Percentiles rank a stretch among this genome's conserved stretches.
phyloP scores from a whole-genome alignment of 2,329 filamentous ascomycete species.

The Nemania sp. region DNA sequence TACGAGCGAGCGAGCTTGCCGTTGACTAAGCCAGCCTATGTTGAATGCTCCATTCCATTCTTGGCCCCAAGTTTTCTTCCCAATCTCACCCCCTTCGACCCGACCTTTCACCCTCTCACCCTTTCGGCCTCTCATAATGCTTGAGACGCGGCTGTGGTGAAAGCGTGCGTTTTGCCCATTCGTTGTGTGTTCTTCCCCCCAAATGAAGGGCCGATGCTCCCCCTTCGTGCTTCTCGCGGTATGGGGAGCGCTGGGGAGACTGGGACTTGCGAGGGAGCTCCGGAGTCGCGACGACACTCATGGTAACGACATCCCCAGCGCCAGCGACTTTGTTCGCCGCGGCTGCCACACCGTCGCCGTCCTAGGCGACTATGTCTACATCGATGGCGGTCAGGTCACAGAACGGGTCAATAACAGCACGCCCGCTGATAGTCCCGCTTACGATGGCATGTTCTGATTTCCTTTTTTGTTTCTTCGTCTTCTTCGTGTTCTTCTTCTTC shows the following conservation, averaged over 20 bases:
- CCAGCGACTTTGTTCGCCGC: constrained; percentile 43
- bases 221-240: constrained; percentile 46
- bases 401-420: constrained; percentile 45
- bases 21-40: constrained; percentile 23
- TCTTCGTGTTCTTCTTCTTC: background rate
- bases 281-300: constrained; percentile 36
- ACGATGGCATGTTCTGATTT: constrained; percentile 38
- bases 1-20: too few species aligned
- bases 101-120: background rate
- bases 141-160: constrained; percentile 43
- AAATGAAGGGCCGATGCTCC: constrained; percentile 49
- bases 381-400: constrained; percentile 55
- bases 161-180: constrained; percentile 36
- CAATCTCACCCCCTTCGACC: background rate
- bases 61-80: constrained; percentile 27
- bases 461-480: background rate
- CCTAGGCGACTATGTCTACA: constrained; percentile 54
- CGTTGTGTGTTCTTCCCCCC: constrained; percentile 34
- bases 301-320: constrained; percentile 39
- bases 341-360: constrained; percentile 43
- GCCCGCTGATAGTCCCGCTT: constrained; percentile 42
- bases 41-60: constrained; percentile 22
- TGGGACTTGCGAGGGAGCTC: constrained; percentile 40
- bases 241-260: constrained; percentile 44
- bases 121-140: constrained; percentile 40